A percentile compares a stretch with the other conserved stretches of the same genome.
phyloP scores from a whole-genome alignment of 352 stramenopile species.

The Pythium rishiriense region DNA sequence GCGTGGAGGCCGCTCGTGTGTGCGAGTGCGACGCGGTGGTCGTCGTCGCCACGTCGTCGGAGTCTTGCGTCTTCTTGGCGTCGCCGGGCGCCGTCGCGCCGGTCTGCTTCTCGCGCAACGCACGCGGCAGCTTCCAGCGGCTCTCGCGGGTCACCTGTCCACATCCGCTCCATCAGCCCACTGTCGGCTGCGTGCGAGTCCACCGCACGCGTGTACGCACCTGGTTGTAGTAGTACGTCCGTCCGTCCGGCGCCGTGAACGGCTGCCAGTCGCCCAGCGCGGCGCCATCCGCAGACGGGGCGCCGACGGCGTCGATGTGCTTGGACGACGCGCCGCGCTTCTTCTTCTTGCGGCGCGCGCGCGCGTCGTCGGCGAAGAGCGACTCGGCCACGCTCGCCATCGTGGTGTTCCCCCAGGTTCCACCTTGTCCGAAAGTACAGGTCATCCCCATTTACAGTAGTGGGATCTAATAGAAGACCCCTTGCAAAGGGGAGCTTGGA shows the following conservation, averaged over 20 bases:
- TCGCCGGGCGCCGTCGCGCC: background rate
- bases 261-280: constrained; percentile 34
- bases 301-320: background rate
- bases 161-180: background rate
- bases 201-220: constrained; percentile 11
- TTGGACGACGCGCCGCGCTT: constrained; percentile 18
- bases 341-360: constrained; percentile 18
- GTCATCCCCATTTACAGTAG: too few species aligned
- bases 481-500: background rate
- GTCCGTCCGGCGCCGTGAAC: constrained; percentile 61
- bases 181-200: too few species aligned
- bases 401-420: too few species aligned
- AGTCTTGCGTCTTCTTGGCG: background rate
- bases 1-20: background rate
- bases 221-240: constrained; percentile 67
- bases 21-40: background rate
- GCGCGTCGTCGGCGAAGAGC: constrained; percentile 20
- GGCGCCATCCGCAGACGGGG: background rate
- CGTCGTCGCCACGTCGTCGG: background rate
- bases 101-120: constrained; percentile 14
- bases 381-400: constrained; percentile 20
- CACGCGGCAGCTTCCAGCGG: constrained; percentile 51
- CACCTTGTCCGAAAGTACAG: too few species aligned
- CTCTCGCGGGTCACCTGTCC: constrained; percentile 53
- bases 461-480: background rate